These are phyloP conservation scores for Tremella yokohamensis DNA, from an alignment of 768 basidiomycete genomes.

Conservation along the genomic window DNA sequence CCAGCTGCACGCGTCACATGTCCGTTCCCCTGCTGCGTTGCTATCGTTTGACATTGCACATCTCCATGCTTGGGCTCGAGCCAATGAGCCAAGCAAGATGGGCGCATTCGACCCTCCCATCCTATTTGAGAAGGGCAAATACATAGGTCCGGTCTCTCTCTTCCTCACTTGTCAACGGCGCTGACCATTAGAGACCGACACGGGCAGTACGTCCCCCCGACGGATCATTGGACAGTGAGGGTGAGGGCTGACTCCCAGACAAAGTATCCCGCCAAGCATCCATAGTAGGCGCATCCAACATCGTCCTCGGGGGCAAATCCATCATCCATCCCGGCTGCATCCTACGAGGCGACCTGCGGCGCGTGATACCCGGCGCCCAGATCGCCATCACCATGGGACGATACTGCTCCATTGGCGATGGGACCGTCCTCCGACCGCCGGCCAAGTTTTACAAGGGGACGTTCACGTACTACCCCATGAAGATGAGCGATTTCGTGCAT, in stretches of 20 bases:
- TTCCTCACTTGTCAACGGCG: not conserved
- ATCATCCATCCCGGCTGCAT: constrained; percentile 82
- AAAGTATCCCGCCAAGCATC: constrained; percentile 88
- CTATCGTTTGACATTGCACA: not conserved
- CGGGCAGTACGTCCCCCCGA: constrained; percentile 30
- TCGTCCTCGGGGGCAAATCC: constrained; percentile 93
- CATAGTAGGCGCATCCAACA: constrained; percentile 91
- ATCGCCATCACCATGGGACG: constrained; percentile 90
- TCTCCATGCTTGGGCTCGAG: not conserved
- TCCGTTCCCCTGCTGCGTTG: too few species aligned
- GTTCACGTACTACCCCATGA: constrained; percentile 92
- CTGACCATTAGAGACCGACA: constrained; percentile 38
- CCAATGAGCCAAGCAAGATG: constrained; percentile 14
- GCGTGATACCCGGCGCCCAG: constrained; percentile 85
- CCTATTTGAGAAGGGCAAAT: constrained; percentile 39
- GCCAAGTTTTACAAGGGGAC: constrained; percentile 53
- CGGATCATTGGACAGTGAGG: too few species aligned
- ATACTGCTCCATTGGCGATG: constrained; percentile 87
- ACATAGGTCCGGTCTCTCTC: constrained; percentile 21
- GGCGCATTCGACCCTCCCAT: constrained; percentile 42
- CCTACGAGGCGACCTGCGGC: constrained; percentile 85
- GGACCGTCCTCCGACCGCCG: constrained; percentile 66
- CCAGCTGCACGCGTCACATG: too few species aligned
- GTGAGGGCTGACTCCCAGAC: constrained; percentile 50
- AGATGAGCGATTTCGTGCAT: constrained; percentile 90